Conservation (phyloP, 352 stramenopile genomes). For the Phytophthora sp. region DNA sequence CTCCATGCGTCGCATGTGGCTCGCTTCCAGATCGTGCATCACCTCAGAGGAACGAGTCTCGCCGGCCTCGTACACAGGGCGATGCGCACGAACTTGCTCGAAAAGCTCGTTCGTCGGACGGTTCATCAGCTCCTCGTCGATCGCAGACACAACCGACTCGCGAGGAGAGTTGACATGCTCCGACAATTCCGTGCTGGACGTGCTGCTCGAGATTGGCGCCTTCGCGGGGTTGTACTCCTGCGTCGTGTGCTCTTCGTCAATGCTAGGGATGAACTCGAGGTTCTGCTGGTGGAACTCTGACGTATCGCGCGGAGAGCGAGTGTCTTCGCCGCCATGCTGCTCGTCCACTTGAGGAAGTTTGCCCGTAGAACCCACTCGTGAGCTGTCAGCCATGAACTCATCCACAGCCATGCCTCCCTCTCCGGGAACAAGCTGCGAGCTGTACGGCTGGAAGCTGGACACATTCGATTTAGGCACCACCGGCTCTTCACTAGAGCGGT, state of each 20-base stretch:
- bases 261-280: slow-evolving; percentile 21
- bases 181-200: slow-evolving; percentile 28
- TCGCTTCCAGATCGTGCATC: slow-evolving; percentile 53
- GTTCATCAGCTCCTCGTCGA: slow-evolving; percentile 61
- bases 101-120: slow-evolving; percentile 55
- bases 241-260: slow-evolving; percentile 21
- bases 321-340: slow-evolving; percentile 12
- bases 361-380: background rate
- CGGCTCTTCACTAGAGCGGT: slow-evolving; percentile 17
- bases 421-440: slow-evolving; percentile 29
- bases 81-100: slow-evolving; percentile 50
- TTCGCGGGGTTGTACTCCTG: slow-evolving; percentile 12
- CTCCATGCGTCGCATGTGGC: slow-evolving; percentile 59
- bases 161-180: slow-evolving; percentile 27
- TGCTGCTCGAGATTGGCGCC: slow-evolving; percentile 23
- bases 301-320: slow-evolving; percentile 16
- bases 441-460: slow-evolving; percentile 20
- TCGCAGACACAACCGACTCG: slow-evolving; percentile 27
- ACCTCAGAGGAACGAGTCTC: slow-evolving; percentile 34
- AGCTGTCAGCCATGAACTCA: slow-evolving; percentile 30
- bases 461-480: slow-evolving; percentile 9
- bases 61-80: slow-evolving; percentile 3
- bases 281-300: slow-evolving; percentile 19
- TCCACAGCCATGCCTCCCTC: slow-evolving; percentile 29
- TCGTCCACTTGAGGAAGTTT: slow-evolving; percentile 33